Evolutionary conservation across 495 filamentous ascomycete species (phyloP), one percentile per base, ranked within the genome.

Genomic region (Aspergillus homomorphus): DNA sequence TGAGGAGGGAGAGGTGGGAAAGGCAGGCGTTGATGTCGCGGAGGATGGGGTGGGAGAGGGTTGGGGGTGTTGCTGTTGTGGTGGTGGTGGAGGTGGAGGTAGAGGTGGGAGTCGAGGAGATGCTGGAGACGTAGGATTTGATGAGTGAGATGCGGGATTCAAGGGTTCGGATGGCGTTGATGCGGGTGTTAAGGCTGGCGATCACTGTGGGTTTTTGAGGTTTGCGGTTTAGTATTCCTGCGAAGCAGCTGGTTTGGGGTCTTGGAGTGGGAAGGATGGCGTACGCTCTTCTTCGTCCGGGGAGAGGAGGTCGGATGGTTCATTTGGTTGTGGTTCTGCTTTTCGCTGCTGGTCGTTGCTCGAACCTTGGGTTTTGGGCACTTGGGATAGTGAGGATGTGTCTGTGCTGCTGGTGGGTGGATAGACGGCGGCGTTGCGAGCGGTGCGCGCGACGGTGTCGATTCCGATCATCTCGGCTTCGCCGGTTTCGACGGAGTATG

Each of bases 401-500:
- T 18, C 44, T 33, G 65, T 28, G 14, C 28, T 22, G 15, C 62
- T 60, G 49, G 51, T 53, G 7, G 69, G 64, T 2, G 63, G 59
- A 42, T 83, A 77, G 2, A 83, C 76, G 15, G 86, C 82, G 16
- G 93, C 94, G 64, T 90, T 92, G 1, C 86, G 88, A 23, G 87
- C 90, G 22, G 87, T 88, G 49, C 87, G 83, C 1, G 92, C 92
- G 26, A 98, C 88, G 58, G 90, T 93, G 64, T 98, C 90, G 63
- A 98, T 87, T 42, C 86, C 85, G 63, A 99, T 97, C 92, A 98
- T 97, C 76, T 99, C 95, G 8, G 94, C 89, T 71, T 98, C 91
- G 16, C 89, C 90, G 0, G 91, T 97, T 70, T 99, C 94, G 18
- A 97, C 85, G 0, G 86, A 84, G 69, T 93, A 97, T 18, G 87